Evolutionary conservation across 805 yeast species (phyloP).

Genomic region (Peterozyma xylosa): DNA sequence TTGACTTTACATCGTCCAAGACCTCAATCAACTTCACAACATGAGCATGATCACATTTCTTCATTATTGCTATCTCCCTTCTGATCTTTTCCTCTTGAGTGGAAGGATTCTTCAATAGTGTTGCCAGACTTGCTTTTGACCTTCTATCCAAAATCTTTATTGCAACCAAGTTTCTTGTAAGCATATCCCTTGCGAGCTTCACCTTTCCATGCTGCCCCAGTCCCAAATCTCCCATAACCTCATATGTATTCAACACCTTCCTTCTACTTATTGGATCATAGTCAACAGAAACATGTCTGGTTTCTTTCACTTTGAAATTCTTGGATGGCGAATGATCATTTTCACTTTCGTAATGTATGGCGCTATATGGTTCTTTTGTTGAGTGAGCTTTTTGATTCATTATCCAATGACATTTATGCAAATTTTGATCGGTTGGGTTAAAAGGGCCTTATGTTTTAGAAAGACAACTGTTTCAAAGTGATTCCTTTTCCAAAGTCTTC

Average conservation of each 20-base stretch:
- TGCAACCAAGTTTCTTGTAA: conserved; percentile 68
- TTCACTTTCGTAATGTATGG: too few relatives aligned
- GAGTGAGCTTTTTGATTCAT: too few relatives aligned
- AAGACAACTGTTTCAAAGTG: too few relatives aligned
- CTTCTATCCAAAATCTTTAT: conserved; percentile 85
- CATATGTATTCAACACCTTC: conserved; percentile 82
- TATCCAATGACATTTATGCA: too few relatives aligned
- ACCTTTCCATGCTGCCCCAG: conserved; percentile 98
- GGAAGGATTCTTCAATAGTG: conserved; percentile 20
- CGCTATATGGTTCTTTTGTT: too few relatives aligned
- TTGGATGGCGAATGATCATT: too few relatives aligned
- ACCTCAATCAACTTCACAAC: conserved; percentile 86
- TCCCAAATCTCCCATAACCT: conserved; percentile 80
- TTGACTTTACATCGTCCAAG: conserved; percentile 73
- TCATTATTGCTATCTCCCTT: conserved; percentile 88
- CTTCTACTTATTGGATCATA: conserved; percentile 83
- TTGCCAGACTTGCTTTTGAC: conserved; percentile 45
- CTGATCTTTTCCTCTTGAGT: conserved; percentile 65
- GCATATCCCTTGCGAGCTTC: conserved; percentile 73
- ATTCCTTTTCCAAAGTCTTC: too few relatives aligned
- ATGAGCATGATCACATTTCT: conserved; percentile 85
- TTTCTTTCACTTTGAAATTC: conserved; percentile 67
- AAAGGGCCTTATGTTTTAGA: too few relatives aligned
- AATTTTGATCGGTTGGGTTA: too few relatives aligned
- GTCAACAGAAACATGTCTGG: conserved; percentile 69